Evolutionary conservation across 345 rosid species (phyloP).

Genomic region (Acer campestre): DNA sequence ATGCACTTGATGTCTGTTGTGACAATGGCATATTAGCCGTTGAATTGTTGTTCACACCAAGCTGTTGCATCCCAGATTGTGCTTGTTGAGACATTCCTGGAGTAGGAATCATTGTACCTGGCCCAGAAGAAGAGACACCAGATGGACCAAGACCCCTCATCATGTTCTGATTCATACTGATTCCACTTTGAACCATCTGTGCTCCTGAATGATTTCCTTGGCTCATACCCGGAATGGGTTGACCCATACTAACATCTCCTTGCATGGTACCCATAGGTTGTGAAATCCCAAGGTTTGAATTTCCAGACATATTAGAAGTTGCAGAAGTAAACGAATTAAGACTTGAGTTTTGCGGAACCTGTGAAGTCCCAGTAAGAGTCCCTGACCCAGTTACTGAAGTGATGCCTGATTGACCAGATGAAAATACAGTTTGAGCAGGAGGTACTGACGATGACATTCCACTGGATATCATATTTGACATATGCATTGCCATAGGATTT

Average conservation of each 20-base stretch:
- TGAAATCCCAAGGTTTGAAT: slow-evolving; percentile 71
- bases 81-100: slow-evolving; percentile 86
- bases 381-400: slow-evolving; percentile 67
- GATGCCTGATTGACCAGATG: slow-evolving; percentile 73
- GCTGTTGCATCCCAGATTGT: slow-evolving; percentile 66
- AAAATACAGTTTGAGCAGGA: slow-evolving; percentile 68
- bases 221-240: slow-evolving; percentile 61
- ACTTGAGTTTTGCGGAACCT: slow-evolving; percentile 61
- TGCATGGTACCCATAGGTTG: slow-evolving; percentile 67
- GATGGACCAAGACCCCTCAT: slow-evolving; percentile 74
- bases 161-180: slow-evolving; percentile 75
- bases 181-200: slow-evolving; percentile 82
- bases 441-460: slow-evolving; percentile 86
- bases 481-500: slow-evolving; percentile 87
- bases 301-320: slow-evolving; percentile 61
- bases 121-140: slow-evolving; percentile 68
- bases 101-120: slow-evolving; percentile 82
- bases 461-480: slow-evolving; percentile 95
- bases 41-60: slow-evolving; percentile 61
- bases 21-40: slow-evolving; percentile 70
- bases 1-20: slow-evolving; percentile 66
- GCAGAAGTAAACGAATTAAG: slow-evolving; percentile 59
- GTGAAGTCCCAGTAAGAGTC: slow-evolving; percentile 62
- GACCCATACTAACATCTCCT: slow-evolving; percentile 54
- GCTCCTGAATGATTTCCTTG: slow-evolving; percentile 81